Evolutionary conservation across 1,139 yeast genomes (phyloP).

Genomic region (Hyphopichia buzzinii): DNA sequence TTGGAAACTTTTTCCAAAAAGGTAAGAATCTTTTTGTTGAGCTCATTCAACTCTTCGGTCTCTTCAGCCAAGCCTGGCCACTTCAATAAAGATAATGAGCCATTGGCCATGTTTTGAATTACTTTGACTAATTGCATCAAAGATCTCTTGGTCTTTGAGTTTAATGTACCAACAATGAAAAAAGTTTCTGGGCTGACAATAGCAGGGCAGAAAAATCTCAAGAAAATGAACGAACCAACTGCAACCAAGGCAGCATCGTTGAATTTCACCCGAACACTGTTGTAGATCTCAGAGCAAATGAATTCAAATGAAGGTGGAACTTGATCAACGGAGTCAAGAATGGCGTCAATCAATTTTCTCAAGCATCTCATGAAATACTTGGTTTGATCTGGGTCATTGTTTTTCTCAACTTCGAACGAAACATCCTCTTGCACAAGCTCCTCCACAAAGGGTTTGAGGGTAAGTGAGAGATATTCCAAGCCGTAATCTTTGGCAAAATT

Average conservation of each 20-base stretch:
- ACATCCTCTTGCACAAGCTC: conserved; percentile 52
- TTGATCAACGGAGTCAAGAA: conserved; percentile 51
- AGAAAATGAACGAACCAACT: conserved; percentile 83
- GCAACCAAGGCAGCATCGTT: conserved; percentile 70
- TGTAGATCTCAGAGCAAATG: conserved; percentile 71
- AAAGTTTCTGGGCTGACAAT: conserved; percentile 82
- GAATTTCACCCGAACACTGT: conserved; percentile 61
- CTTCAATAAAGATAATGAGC: conserved; percentile 55
- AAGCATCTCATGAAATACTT: conserved; percentile 58
- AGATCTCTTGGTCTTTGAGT: conserved; percentile 60
- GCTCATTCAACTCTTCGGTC: conserved; percentile 39
- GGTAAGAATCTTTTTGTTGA: conserved; percentile 44
- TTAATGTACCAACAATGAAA: conserved; percentile 46
- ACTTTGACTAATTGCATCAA: conserved; percentile 81
- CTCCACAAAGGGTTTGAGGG: conserved; percentile 55
- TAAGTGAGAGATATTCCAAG: conserved; percentile 48
- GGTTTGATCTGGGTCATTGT: conserved; percentile 35
- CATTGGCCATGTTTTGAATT: conserved; percentile 86
- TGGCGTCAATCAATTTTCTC: conserved; percentile 56
- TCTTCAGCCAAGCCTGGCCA: conserved; percentile 54
- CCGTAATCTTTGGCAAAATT: conserved; percentile 71
- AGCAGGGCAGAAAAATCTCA: conserved; percentile 88
- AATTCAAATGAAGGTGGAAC: conserved; percentile 75
- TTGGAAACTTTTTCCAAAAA: conserved; percentile 39
- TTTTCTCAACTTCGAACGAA: conserved; percentile 67